Evolutionary conservation across 345 rosid genomes (phyloP).

Genomic region (Gossypium rotundifolium): DNA sequence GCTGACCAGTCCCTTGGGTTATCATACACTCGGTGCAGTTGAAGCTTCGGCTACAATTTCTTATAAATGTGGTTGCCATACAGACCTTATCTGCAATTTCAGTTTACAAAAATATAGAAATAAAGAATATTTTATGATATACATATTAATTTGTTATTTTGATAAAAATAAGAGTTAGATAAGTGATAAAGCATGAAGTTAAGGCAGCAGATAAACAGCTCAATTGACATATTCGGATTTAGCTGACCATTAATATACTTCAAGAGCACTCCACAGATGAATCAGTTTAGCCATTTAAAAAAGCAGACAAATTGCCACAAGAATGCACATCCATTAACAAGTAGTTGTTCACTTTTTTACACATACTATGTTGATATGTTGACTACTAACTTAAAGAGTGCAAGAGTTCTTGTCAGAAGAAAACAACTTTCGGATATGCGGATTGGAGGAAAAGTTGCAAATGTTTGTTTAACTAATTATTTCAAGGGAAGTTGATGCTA

Average conservation of each 20-base stretch:
- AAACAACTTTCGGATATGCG: background rate
- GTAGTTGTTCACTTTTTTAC: no score
- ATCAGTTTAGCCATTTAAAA: no score
- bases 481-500: background rate
- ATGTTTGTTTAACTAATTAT: background rate
- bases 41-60: constrained; percentile 10
- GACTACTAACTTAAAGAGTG: background rate
- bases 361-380: no score
- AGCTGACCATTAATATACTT: no score
- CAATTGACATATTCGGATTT: no score
- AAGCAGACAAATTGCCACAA: no score
- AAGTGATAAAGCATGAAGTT: background rate
- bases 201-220: no score
- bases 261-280: no score
- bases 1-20: background rate
- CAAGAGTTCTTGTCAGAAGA: background rate
- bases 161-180: background rate
- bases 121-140: background rate
- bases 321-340: no score
- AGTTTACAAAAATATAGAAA: constrained; percentile 8
- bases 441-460: background rate
- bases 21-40: background rate
- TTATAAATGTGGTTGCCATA: constrained; percentile 6
- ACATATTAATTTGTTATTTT: background rate
- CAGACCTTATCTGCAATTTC: constrained; percentile 7